Conservation (phyloP, 2,329 filamentous ascomycete genomes). For the Pseudogymnoascus sp. region DNA sequence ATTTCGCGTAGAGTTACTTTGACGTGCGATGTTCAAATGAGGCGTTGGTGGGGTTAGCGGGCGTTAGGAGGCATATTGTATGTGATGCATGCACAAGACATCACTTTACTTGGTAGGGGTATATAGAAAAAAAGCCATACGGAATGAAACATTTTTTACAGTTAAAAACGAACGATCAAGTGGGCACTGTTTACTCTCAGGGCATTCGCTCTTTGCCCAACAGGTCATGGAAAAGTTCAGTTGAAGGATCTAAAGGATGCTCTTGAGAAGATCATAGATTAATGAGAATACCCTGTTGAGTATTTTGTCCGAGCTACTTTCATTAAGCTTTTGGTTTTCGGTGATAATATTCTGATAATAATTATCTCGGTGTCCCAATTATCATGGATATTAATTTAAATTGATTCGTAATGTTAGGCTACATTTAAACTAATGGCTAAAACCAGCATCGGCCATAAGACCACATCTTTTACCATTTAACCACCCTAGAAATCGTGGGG, state of each 20-base stretch:
- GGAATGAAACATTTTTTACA: neutral
- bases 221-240: neutral
- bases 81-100: neutral
- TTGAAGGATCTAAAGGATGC: neutral
- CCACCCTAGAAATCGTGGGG: neutral
- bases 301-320: neutral
- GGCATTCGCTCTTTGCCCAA: neutral
- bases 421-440: neutral
- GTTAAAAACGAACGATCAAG: neutral
- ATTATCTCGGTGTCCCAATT: neutral
- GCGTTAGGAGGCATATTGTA: slow-evolving; percentile 5
- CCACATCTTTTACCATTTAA: neutral
- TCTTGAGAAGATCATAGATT: neutral
- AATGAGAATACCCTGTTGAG: neutral
- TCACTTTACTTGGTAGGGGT: neutral
- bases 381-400: neutral
- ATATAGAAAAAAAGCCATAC: neutral
- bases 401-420: neutral
- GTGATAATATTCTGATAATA: neutral
- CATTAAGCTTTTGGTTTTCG: neutral
- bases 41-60: slow-evolving; percentile 2
- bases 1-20: slow-evolving; percentile 58
- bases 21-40: neutral
- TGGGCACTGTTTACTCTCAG: no score
- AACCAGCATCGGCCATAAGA: neutral